Conservation (phyloP, 2,329 filamentous ascomycete species). For the Plectosphaerella sp. region DNA sequence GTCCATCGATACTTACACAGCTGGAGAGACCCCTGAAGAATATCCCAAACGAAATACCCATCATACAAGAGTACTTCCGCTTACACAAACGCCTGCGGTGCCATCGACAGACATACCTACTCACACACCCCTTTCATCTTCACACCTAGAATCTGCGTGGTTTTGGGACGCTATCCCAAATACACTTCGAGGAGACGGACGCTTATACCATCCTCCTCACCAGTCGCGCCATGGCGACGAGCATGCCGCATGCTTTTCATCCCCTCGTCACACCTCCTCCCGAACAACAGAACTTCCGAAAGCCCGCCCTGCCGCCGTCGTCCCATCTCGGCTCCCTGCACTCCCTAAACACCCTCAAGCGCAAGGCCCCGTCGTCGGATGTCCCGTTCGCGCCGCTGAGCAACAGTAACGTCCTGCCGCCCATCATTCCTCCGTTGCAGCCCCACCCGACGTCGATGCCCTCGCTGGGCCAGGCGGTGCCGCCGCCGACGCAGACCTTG, state of each 20-base stretch:
- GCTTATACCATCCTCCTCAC: neutral
- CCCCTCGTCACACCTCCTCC: constrained; percentile 33
- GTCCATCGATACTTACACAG: too few species aligned
- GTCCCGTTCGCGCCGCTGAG: constrained; percentile 3
- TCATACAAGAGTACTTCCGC: neutral
- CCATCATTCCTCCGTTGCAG: constrained; percentile 5
- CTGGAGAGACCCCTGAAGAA: too few species aligned
- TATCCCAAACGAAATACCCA: too few species aligned
- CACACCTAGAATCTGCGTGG: neutral
- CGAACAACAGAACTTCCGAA: constrained; percentile 27
- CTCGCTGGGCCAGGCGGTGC: constrained; percentile 4
- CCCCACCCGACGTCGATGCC: constrained; percentile 3
- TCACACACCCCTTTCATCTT: constrained; percentile 2
- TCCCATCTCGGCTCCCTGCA: constrained; percentile 1
- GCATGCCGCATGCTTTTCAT: neutral
- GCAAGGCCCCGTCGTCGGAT: constrained; percentile 9
- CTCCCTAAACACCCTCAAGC: constrained; percentile 6
- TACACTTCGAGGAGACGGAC: neutral
- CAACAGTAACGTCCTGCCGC: constrained; percentile 5
- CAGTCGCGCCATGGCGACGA: neutral
- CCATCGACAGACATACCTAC: too few species aligned
- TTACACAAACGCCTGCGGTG: neutral
- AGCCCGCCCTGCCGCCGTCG: constrained; percentile 7
- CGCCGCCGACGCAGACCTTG: constrained; percentile 1
- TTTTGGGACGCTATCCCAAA: neutral